A percentile compares a stretch with the other conserved stretches of the same genome.
Evolutionary conservation across 108 stramenopile species (phyloP).

Genomic region (Skeletonema tropicum): DNA sequence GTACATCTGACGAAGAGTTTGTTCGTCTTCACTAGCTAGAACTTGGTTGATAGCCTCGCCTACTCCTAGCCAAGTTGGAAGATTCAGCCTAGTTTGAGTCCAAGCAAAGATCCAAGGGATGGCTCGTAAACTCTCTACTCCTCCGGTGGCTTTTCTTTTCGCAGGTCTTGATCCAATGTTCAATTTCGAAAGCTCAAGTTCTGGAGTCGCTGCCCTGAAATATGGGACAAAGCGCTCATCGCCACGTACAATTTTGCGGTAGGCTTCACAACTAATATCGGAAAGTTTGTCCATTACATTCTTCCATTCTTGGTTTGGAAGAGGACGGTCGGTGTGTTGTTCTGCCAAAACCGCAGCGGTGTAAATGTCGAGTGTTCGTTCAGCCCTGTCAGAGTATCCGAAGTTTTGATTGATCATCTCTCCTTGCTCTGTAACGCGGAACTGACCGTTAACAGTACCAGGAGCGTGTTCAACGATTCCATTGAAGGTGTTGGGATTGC

Average conservation of each 20-base stretch:
- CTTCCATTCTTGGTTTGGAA: conserved; percentile 79
- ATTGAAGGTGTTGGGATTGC: conserved; percentile 80
- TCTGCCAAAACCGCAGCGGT: conserved; percentile 94
- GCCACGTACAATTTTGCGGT: conserved; percentile 86
- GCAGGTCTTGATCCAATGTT: conserved; percentile 98
- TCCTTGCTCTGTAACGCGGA: conserved; percentile 99
- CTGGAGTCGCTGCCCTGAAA: conserved; percentile 97
- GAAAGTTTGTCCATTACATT: conserved; percentile 85
- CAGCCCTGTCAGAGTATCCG: conserved; percentile 86
- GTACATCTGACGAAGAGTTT: conserved; percentile 85
- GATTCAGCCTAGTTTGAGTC: conserved; percentile 95
- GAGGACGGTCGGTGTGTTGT: conserved; percentile 58
- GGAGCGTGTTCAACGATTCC: conserved; percentile 91
- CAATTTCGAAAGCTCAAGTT: conserved; percentile 86
- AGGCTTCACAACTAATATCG: conserved; percentile 86
- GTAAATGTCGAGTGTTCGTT: conserved; percentile 94
- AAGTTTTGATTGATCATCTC: conserved; percentile 99
- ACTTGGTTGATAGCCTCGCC: conserved; percentile 83
- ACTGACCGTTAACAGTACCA: conserved; percentile 94
- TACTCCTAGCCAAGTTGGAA: conserved; percentile 97
- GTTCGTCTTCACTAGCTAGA: conserved; percentile 59
- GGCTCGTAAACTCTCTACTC: conserved; percentile 88
- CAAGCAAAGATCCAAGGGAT: conserved; percentile 98
- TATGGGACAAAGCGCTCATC: conserved; percentile 95
- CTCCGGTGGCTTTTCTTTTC: conserved; percentile 93